phyloP scores from a whole-genome alignment of 352 stramenopile species.

The Phytopythium helicoides region DNA sequence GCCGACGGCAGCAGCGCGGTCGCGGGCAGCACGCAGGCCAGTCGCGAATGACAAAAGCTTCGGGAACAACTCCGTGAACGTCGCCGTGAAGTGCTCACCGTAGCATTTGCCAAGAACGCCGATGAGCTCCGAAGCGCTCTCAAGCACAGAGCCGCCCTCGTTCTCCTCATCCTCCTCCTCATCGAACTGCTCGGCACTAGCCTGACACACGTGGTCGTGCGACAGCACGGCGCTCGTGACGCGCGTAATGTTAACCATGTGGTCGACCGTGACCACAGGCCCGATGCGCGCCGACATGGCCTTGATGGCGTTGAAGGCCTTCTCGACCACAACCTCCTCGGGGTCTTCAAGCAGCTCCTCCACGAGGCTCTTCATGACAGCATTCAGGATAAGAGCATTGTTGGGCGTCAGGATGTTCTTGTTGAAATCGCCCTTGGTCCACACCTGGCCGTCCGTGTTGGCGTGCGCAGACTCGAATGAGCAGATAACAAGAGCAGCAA shows the following conservation, averaged over 20 bases:
- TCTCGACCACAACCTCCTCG: conserved; percentile 91
- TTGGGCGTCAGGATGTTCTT: conserved; percentile 73
- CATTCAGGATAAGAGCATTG: conserved; percentile 72
- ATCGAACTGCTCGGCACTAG: conserved; percentile 82
- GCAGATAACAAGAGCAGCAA: conserved; percentile 79
- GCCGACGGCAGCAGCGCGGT: conserved; percentile 93
- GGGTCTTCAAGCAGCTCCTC: conserved; percentile 80
- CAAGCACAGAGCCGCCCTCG: conserved; percentile 93
- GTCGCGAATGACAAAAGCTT: conserved; percentile 91
- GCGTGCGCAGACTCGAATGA: conserved; percentile 83
- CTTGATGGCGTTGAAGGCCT: conserved; percentile 95
- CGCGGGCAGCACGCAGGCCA: conserved; percentile 84
- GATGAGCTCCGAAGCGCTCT: conserved; percentile 93
- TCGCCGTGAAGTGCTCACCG: conserved; percentile 89
- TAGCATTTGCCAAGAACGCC: conserved; percentile 93
- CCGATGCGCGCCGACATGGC: conserved; percentile 94
- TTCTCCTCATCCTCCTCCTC: conserved; percentile 87
- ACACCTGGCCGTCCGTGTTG: conserved; percentile 77
- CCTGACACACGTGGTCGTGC: conserved; percentile 91
- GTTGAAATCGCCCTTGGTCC: conserved; percentile 83
- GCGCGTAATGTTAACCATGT: conserved; percentile 86
- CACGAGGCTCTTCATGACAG: conserved; percentile 76
- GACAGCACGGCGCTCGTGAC: conserved; percentile 85
- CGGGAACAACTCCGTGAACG: conserved; percentile 90
- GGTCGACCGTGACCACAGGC: conserved; percentile 87